These are phyloP conservation scores for Pharnaceum exiguum DNA, from an alignment of 148 eudicot genomes.

Conservation along the genomic window DNA sequence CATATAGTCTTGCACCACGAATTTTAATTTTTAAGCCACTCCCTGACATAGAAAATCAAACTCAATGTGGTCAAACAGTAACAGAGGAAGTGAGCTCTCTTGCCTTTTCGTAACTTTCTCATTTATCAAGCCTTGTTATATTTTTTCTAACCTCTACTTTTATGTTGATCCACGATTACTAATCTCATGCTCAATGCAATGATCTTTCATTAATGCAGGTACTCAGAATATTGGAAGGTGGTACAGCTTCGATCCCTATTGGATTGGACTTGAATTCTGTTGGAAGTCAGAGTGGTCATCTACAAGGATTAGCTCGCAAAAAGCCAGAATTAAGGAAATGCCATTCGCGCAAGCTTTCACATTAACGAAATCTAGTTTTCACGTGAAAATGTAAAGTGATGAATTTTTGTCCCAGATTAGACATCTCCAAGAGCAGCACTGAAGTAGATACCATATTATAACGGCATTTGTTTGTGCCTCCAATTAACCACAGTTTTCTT, in stretches of 20 bases:
- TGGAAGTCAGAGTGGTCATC: conserved; percentile 71
- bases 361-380: conserved; percentile 20
- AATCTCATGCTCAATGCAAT: too few species aligned
- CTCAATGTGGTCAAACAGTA: too few species aligned
- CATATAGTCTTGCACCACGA: too few species aligned
- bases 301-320: conserved; percentile 41
- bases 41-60: too few species aligned
- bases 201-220: conserved; percentile 36
- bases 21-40: too few species aligned
- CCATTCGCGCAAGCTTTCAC: conserved; percentile 73
- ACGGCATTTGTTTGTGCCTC: not conserved
- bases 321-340: conserved; percentile 38
- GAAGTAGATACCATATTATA: conserved; percentile 2
- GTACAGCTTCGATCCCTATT: conserved; percentile 39
- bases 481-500: conserved; percentile 30
- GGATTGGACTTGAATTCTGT: conserved; percentile 53
- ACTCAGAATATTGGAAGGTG: conserved; percentile 63
- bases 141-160: too few species aligned
- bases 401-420: not conserved
- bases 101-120: too few species aligned
- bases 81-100: too few species aligned
- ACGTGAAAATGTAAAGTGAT: not conserved
- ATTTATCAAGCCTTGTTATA: too few species aligned
- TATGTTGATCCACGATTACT: too few species aligned
- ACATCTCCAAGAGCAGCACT: conserved; percentile 1